Base-by-base conservation (phyloP, 768 basidiomycete genomes). In the Calocybe cyanea region DNA sequence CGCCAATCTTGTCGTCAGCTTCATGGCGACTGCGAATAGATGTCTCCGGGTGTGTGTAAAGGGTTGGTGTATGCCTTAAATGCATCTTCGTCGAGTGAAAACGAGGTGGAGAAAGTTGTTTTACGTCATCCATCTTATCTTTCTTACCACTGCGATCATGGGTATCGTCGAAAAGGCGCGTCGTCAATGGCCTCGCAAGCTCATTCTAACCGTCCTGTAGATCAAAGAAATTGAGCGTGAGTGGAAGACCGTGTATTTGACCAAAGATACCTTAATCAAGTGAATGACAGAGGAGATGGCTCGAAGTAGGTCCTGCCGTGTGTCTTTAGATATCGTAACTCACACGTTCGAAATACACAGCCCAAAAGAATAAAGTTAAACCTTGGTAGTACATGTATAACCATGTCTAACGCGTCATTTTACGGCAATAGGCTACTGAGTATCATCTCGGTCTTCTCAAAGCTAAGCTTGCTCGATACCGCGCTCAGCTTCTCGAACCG, bases 211-310 rank as follows among this genome's bases (percentile, higher is more conserved):
- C 21, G 21, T 21, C 34, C 30, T 25, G 17, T 45, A 94, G 92
- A 95, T 96, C 57, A 94, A 92, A 65, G 92, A 89, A 65, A 95
- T 95, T 52, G 91, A 97, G 78, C 89, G 91, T 91, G 63, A 68
- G 87, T 41, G 44, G 17, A 28, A 20, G 24, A 35, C 32, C 14
- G 11, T n/a, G 3, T 6, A n/a, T 20, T 3, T 21, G 6, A 17
- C 31, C 11, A 11, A 11, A 28, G 25, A 21, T 30, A 36, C 25
- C 28, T 50, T 20, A 20, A 42, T 31, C 19, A 19, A 20, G 32
- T 21, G 25, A 28, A 41, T 20, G 45, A 2, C 42, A 93, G 91
- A 92, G 82, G 94, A 97, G 80, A 96, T 98, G 94, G 85, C 90
- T 53, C 79, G 92, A 68, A 97, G 92, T 92, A 63, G 72, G 87